These are phyloP conservation scores for Microcyclospora tardicrescens DNA, from an alignment of 2,329 filamentous ascomycete species.

Conservation along the genomic window DNA sequence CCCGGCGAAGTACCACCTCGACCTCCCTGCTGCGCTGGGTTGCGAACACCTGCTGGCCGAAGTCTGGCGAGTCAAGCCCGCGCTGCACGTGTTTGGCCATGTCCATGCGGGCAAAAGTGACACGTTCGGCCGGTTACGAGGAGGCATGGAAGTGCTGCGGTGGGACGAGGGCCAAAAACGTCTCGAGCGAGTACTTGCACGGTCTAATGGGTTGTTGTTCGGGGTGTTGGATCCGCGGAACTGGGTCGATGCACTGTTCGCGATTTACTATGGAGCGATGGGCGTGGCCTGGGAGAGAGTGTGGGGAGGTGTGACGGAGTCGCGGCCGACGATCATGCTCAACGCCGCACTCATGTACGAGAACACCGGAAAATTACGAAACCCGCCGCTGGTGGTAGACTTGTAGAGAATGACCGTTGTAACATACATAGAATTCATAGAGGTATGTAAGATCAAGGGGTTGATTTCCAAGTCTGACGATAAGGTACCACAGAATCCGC, in stretches of 20 bases:
- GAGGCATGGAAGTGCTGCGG: constrained; percentile 55
- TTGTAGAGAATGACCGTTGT: constrained; percentile 7
- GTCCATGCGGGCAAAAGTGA: constrained; percentile 51
- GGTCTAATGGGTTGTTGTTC: constrained; percentile 23
- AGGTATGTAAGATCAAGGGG: no score
- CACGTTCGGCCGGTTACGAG: constrained; percentile 18
- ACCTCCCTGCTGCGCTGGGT: constrained; percentile 52
- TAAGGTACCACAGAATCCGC: no score
- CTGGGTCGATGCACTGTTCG: constrained; percentile 40
- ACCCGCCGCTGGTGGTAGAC: constrained; percentile 28
- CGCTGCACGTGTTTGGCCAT: constrained; percentile 74
- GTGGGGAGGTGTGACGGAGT: constrained; percentile 38
- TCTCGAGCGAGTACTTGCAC: constrained; percentile 52
- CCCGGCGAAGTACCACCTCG: constrained; percentile 59
- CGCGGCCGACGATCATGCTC: constrained; percentile 37
- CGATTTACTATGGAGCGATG: constrained; percentile 40
- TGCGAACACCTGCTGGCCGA: constrained; percentile 57
- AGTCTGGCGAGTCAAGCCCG: constrained; percentile 59
- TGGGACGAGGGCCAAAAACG: constrained; percentile 62
- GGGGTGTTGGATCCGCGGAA: constrained; percentile 14
- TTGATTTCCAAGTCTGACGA: no score
- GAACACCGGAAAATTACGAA: constrained; percentile 36
- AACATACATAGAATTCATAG: no score
- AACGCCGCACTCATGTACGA: constrained; percentile 47
- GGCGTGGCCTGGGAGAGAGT: constrained; percentile 48